phyloP scores from a whole-genome alignment of 1,139 yeast species.

The Diutina scorzettiae region DNA sequence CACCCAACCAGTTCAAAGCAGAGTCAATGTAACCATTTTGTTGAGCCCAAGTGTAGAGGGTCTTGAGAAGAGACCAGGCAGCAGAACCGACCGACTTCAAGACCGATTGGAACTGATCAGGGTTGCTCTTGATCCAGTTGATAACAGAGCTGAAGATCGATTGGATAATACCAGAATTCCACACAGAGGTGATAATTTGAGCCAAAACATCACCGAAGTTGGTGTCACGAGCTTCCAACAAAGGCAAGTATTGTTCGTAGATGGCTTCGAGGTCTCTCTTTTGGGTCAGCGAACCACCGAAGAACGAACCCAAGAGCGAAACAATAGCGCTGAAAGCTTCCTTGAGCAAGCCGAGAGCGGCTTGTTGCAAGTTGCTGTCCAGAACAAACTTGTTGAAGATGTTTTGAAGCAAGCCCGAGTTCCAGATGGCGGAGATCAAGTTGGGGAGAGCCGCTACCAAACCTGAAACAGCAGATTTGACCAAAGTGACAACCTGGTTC shows the following conservation, averaged over 20 bases:
- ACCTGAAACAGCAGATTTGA: slow-evolving; percentile 23
- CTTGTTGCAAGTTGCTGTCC: slow-evolving; percentile 7
- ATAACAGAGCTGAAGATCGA: slow-evolving; percentile 22
- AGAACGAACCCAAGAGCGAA: slow-evolving; percentile 13
- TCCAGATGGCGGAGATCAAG: slow-evolving; percentile 31
- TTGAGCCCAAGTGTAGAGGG: slow-evolving; percentile 29
- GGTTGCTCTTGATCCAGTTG: slow-evolving; percentile 26
- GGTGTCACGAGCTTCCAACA: slow-evolving; percentile 25
- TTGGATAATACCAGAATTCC: slow-evolving; percentile 25
- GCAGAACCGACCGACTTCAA: slow-evolving; percentile 23
- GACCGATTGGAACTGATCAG: slow-evolving; percentile 22
- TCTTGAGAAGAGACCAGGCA: slow-evolving; percentile 26
- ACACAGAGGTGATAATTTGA: slow-evolving; percentile 19
- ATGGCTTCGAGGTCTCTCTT: slow-evolving; percentile 13
- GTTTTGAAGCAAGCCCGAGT: slow-evolving; percentile 30
- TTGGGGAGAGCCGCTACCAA: slow-evolving; percentile 32
- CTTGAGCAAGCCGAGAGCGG: slow-evolving; percentile 25
- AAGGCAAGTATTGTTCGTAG: slow-evolving; percentile 7
- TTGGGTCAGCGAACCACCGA: slow-evolving; percentile 11
- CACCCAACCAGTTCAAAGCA: slow-evolving; percentile 20
- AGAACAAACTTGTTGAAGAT: slow-evolving; percentile 15
- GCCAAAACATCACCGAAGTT: slow-evolving; percentile 21
- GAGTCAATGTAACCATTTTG: slow-evolving; percentile 23
- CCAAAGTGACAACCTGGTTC: slow-evolving; percentile 17
- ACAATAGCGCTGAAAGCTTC: slow-evolving; percentile 23